Evolutionary conservation across 106 monocot genomes (phyloP).

Genomic region (Posidonia australis): DNA sequence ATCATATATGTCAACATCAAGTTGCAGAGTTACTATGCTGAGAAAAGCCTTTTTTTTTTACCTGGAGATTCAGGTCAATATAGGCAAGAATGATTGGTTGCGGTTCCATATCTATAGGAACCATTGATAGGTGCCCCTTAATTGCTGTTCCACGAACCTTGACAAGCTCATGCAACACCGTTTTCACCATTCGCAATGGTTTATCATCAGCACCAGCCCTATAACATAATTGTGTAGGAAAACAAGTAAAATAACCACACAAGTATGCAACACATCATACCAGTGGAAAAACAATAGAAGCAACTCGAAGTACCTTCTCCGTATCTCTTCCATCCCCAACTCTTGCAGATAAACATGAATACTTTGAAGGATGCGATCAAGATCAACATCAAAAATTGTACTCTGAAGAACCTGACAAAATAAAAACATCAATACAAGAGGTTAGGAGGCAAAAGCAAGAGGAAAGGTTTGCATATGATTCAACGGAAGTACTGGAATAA

Average conservation of each 20-base stretch:
- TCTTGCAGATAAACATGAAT: slow-evolving; percentile 99
- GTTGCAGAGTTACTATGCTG: background rate
- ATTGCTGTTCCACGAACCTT: slow-evolving; percentile 96
- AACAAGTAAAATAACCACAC: background rate
- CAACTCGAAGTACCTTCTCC: slow-evolving; percentile 46
- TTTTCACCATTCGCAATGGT: slow-evolving; percentile 96
- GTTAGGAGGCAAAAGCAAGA: no score
- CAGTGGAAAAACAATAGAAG: slow-evolving; percentile 1
- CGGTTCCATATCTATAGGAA: slow-evolving; percentile 95
- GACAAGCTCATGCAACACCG: slow-evolving; percentile 97
- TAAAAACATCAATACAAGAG: background rate
- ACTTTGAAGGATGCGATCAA: slow-evolving; percentile 90
- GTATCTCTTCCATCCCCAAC: slow-evolving; percentile 97
- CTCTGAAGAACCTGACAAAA: slow-evolving; percentile 68
- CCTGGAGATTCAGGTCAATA: slow-evolving; percentile 97
- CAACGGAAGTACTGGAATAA: slow-evolving; percentile 8
- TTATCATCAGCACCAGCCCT: slow-evolving; percentile 99
- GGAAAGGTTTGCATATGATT: background rate
- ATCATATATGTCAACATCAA: background rate
- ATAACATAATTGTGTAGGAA: background rate
- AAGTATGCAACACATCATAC: background rate
- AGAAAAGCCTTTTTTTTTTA: slow-evolving; percentile 7
- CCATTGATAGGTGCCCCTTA: slow-evolving; percentile 97
- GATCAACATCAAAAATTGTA: slow-evolving; percentile 93
- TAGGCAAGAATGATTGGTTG: slow-evolving; percentile 99